These are phyloP conservation scores for Podaxis sp. DNA, from an alignment of 768 basidiomycete genomes.

Conservation along the genomic window DNA sequence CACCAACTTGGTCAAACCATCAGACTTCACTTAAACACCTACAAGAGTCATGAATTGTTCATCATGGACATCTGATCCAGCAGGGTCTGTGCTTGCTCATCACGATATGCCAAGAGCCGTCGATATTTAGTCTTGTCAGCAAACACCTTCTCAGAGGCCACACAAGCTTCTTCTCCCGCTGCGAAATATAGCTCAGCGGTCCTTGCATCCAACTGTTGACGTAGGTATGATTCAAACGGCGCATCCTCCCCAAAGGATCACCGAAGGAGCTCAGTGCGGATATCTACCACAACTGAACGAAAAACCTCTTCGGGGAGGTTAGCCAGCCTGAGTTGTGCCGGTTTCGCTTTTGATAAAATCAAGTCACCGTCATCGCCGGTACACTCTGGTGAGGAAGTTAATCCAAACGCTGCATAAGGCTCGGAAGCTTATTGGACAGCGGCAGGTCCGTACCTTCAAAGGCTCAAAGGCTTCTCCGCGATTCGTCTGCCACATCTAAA, in stretches of 20 bases:
- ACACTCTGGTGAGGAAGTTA: background rate
- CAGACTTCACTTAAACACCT: background rate
- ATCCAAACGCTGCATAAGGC: background rate
- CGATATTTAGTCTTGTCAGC: background rate
- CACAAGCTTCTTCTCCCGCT: conserved; percentile 1
- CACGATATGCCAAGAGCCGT: conserved; percentile 1
- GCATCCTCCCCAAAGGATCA: conserved; percentile 2
- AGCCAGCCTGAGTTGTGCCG: background rate
- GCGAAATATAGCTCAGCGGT: conserved; percentile 1
- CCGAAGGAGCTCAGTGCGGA: background rate
- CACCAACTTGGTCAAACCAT: background rate
- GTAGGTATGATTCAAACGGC: background rate
- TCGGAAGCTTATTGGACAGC: background rate
- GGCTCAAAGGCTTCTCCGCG: background rate
- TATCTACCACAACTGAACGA: background rate
- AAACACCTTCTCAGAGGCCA: background rate
- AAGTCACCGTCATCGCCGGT: background rate
- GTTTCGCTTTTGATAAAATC: conserved; percentile 2
- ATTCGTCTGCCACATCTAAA: conserved; percentile 2
- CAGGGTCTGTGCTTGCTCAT: conserved; percentile 4
- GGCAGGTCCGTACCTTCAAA: background rate
- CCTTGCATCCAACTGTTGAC: background rate
- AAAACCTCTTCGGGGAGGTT: background rate
- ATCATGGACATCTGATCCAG: conserved; percentile 6
- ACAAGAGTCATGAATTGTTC: background rate